Percentiles rank a stretch among this genome's conserved stretches.
Conservation (phyloP, 2,329 filamentous ascomycete species). For the Aciculosporium take region DNA sequence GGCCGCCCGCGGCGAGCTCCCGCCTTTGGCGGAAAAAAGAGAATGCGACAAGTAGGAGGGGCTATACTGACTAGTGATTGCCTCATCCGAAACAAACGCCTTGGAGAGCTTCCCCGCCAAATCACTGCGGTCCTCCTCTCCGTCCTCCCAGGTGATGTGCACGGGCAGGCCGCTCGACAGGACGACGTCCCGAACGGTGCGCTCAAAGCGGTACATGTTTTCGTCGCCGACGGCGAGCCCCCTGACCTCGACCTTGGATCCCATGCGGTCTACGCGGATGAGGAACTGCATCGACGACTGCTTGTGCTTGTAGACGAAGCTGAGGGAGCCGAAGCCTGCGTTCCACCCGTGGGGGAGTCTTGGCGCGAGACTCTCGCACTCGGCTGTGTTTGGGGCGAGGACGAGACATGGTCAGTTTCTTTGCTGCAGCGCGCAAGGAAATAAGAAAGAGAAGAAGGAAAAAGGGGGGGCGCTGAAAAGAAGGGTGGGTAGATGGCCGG, state of each 20-base stretch:
- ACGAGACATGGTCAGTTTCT: neutral
- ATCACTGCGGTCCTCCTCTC: conserved; percentile 34
- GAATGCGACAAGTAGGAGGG: neutral
- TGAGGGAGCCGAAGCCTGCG: conserved; percentile 50
- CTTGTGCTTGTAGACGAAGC: conserved; percentile 75
- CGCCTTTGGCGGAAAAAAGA: too few species aligned
- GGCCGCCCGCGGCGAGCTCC: too few species aligned
- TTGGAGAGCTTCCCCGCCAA: conserved; percentile 35
- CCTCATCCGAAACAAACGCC: conserved; percentile 59
- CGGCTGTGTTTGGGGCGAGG: conserved; percentile 11
- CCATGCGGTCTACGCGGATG: conserved; percentile 68
- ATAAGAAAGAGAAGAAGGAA: neutral
- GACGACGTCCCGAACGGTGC: conserved; percentile 58
- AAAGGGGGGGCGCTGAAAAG: too few species aligned
- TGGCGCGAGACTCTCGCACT: conserved; percentile 42
- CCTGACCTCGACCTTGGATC: conserved; percentile 69
- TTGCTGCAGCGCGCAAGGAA: neutral
- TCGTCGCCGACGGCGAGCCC: conserved; percentile 70
- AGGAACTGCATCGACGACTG: conserved; percentile 78
- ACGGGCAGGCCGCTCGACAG: conserved; percentile 43
- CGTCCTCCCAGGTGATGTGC: conserved; percentile 34
- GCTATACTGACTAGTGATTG: conserved; percentile 35
- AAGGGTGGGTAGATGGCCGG: too few species aligned
- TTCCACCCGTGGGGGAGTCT: conserved; percentile 73
- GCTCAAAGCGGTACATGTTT: conserved; percentile 63